Percentiles rank a stretch among this genome's conserved stretches.
Conservation (phyloP, 1,139 yeast genomes). For the Nakaseomyces kungkrabaensis region DNA sequence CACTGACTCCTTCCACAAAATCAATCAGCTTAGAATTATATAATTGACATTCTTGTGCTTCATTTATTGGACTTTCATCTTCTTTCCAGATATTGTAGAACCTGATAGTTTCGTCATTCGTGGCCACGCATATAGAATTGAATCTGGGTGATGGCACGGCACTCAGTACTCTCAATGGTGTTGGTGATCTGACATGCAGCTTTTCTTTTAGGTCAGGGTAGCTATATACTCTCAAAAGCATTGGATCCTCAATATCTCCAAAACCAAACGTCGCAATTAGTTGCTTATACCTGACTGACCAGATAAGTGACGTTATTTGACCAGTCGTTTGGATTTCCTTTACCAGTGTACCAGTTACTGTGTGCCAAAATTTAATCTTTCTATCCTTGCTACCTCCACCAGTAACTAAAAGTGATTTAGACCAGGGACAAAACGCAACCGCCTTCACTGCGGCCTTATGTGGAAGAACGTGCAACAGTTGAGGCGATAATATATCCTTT, state of each 20-base stretch:
- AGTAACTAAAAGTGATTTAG: conserved; percentile 59
- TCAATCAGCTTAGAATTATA: conserved; percentile 55
- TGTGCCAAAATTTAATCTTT: conserved; percentile 70
- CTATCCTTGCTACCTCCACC: conserved; percentile 79
- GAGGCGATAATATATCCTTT: conserved; percentile 34
- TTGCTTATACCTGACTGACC: conserved; percentile 60
- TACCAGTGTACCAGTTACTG: conserved; percentile 61
- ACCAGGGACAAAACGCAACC: conserved; percentile 73
- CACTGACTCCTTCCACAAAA: conserved; percentile 43
- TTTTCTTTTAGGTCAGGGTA: conserved; percentile 54
- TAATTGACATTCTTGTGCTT: conserved; percentile 34
- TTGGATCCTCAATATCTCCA: conserved; percentile 42
- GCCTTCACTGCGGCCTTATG: conserved; percentile 81
- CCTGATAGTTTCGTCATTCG: conserved; percentile 67
- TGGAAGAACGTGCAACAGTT: conserved; percentile 37
- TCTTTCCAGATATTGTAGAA: conserved; percentile 62
- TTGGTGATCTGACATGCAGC: conserved; percentile 42
- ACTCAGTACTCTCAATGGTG: conserved; percentile 50
- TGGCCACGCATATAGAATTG: conserved; percentile 55
- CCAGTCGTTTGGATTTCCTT: conserved; percentile 47
- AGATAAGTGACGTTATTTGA: conserved; percentile 68
- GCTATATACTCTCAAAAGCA: conserved; percentile 45
- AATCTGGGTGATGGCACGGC: conserved; percentile 59
- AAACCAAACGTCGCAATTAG: conserved; percentile 76
- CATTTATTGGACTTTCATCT: conserved; percentile 29